These are phyloP conservation scores for Cucurbitaria berberidis DNA, from an alignment of 2,329 filamentous ascomycete genomes.

Conservation along the genomic window DNA sequence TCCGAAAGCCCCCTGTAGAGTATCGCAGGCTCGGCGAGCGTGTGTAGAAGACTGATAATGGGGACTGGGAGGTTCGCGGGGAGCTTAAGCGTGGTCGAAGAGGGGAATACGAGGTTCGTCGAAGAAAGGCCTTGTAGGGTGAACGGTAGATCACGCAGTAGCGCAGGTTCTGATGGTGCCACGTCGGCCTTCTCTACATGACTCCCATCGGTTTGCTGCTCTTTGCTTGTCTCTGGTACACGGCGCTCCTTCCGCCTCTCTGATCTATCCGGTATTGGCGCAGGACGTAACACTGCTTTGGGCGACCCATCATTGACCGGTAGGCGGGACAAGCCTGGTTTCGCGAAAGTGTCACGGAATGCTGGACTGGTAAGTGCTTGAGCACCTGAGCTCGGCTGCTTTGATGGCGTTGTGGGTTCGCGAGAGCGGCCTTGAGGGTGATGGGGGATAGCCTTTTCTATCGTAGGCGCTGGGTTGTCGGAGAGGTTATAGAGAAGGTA, in stretches of 20 bases:
- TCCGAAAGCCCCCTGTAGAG: conserved; percentile 80
- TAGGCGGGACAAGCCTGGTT: conserved; percentile 52
- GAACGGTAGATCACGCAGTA: conserved; percentile 78
- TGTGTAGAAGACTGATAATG: conserved; percentile 84
- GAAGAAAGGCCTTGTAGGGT: conserved; percentile 92
- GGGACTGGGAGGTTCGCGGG: conserved; percentile 82
- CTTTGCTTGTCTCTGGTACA: conserved; percentile 29
- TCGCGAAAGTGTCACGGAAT: conserved; percentile 57
- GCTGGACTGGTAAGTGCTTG: conserved; percentile 22
- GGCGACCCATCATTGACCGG: conserved; percentile 42
- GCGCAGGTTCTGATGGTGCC: conserved; percentile 52
- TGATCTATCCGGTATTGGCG: conserved; percentile 25
- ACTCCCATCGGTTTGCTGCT: conserved; percentile 25
- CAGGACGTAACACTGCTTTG: conserved; percentile 27
- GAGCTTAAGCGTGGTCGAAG: conserved; percentile 72
- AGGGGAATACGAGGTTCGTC: conserved; percentile 77
- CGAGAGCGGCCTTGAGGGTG: conserved; percentile 24
- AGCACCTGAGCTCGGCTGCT: conserved; percentile 19
- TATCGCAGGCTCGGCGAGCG: conserved; percentile 90
- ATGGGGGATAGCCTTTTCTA: conserved; percentile 13
- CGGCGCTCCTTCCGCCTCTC: conserved; percentile 39
- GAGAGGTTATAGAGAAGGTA: conserved; percentile 87
- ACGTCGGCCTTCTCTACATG: conserved; percentile 17
- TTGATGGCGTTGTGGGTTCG: conserved; percentile 39
- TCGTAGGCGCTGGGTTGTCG: conserved; percentile 55